phyloP scores from a whole-genome alignment of 192 early-diverging fungal genomes.

The Backusella westeae region DNA sequence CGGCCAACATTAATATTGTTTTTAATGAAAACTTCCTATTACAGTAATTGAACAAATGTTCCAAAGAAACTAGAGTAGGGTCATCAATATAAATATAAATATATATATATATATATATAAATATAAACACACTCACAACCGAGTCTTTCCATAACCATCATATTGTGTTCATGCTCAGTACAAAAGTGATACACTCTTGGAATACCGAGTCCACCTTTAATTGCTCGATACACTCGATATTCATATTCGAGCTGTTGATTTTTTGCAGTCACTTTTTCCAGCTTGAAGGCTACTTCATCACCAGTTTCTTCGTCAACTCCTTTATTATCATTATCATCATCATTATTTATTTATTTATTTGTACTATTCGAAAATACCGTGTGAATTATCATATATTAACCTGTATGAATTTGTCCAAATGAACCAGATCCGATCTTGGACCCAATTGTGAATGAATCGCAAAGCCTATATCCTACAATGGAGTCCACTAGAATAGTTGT shows the following conservation, averaged over 20 bases:
- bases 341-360: slow-evolving; percentile 1
- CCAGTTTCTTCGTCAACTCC: slow-evolving; percentile 84
- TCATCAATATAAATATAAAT: neutral
- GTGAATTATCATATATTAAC: slow-evolving; percentile 44
- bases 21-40: slow-evolving; percentile 85
- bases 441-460: slow-evolving; percentile 90
- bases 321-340: slow-evolving; percentile 18
- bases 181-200: slow-evolving; percentile 85
- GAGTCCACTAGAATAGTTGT: neutral
- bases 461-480: slow-evolving; percentile 66
- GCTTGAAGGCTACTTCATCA: slow-evolving; percentile 98
- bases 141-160: slow-evolving; percentile 85
- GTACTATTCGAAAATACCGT: neutral
- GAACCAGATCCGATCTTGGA: slow-evolving; percentile 95
- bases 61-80: slow-evolving; percentile 55
- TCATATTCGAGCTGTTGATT: slow-evolving; percentile 99
- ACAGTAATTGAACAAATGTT: slow-evolving; percentile 91
- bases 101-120: neutral
- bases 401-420: slow-evolving; percentile 97
- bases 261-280: slow-evolving; percentile 89
- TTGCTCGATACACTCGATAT: slow-evolving; percentile 88
- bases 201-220: slow-evolving; percentile 91
- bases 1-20: slow-evolving; percentile 82
- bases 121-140: slow-evolving; percentile 47
- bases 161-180: slow-evolving; percentile 77